Evolutionary conservation across 345 rosid genomes (phyloP).

Genomic region (Cardiospermum halicacabum): DNA sequence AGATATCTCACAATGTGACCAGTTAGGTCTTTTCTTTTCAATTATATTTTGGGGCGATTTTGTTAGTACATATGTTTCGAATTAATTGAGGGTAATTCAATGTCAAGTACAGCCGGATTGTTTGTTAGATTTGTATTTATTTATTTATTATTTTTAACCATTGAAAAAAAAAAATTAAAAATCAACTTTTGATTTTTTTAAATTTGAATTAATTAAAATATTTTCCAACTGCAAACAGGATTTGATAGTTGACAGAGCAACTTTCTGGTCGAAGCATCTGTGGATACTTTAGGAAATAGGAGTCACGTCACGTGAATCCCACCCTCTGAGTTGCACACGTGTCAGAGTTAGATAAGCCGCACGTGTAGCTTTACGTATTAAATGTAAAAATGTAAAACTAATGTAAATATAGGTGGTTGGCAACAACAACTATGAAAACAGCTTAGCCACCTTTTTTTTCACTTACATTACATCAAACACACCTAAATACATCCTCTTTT

Average conservation of each 20-base stretch:
- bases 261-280: conserved; percentile 25
- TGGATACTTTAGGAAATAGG: conserved; percentile 24
- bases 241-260: conserved; percentile 44
- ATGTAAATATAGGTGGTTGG: conserved; percentile 8
- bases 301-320: conserved; percentile 76
- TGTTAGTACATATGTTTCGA: background rate
- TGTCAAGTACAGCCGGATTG: background rate
- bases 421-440: conserved; percentile 2
- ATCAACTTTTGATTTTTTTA: too few relatives aligned
- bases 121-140: background rate
- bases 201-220: too few relatives aligned
- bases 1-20: background rate
- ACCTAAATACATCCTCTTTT: background rate
- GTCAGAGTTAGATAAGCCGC: conserved; percentile 33
- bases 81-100: background rate
- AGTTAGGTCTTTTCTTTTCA: background rate
- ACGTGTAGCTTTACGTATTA: conserved; percentile 25
- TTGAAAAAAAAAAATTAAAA: too few relatives aligned
- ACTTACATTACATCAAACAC: background rate
- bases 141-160: background rate
- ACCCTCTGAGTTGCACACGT: conserved; percentile 32
- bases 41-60: background rate
- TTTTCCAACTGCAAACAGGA: conserved; percentile 40
- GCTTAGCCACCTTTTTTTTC: conserved; percentile 8
- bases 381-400: too few relatives aligned